Base-by-base conservation (phyloP, 495 filamentous ascomycete genomes). In the Choiromyces venosus region DNA sequence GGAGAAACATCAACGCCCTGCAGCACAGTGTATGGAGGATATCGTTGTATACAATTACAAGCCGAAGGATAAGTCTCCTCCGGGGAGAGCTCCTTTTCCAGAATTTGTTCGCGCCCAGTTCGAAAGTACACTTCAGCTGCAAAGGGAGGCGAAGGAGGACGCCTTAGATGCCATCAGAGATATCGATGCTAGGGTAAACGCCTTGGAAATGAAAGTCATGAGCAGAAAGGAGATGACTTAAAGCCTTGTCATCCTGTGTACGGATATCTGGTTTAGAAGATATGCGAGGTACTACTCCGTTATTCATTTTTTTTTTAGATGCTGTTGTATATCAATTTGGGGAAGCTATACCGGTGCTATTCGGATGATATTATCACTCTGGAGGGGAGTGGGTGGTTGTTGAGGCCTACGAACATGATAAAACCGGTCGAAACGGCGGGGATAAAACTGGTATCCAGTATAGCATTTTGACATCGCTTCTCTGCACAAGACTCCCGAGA, bases 21-120 rank as follows among this genome's bases (percentile, higher is more conserved):
- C 92, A 2, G 93, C 93, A 35, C 83, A 89, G 46, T 91, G 92
- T 71, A 83, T 88, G 25, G 95, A 97, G 83, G 92, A 96, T 76
- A 88, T 93, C 67, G 91, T 94, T 4, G 84, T 93, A 0, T 97
- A 96, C 83, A 91, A 97, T 83, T 97, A 97, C 82, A 84, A 82
- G 65, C 81, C 81, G 21, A 87, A 84, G 29, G 81, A 82, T 66
- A 90, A 89, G 79, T 83, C 85, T 0, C 77, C 86, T 56, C 88
- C 88, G 52, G 82, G 82, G 65, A 91, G 89, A 81, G 83, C 85
- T 0, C 76, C 85, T 52, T 83, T 97, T 74, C 88, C 88, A 46
- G 82, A 82, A 0, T 97, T 92, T 75, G 87, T 94, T 84, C 78
- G 88, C 52, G 84, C 87, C 1, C 84, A 88, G 65, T 92, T 97